Base-by-base conservation (phyloP, 2,329 filamentous ascomycete genomes). In the Ceratocystis huliohia region DNA sequence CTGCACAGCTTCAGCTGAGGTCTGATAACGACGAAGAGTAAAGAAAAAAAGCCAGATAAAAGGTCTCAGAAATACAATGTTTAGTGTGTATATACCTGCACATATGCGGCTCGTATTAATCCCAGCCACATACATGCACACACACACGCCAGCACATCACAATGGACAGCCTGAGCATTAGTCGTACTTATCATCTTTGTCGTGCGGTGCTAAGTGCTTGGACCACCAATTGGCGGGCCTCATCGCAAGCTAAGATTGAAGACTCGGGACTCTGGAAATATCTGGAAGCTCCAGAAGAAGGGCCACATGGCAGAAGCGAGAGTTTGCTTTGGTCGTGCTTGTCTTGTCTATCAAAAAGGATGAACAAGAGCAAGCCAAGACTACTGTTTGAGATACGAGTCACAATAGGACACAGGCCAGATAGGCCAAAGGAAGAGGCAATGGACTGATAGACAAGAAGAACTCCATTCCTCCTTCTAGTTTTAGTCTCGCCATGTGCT, bases 1-100 rank as follows among this genome's bases (percentile, higher is more conserved):
- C 53, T 30, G 22, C 53, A 57, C 53, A 57, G 53, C 53, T 57
- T 57, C 53, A 57, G 53, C 53, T 57, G 3, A 17, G 53, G 53
- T 57, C 53, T 57, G 53, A 57, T 57, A 30, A 57, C 22, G 17
- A 50, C 3, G 46, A 50, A 57, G 5, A 57, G 25, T 7, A 5
- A 8, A 30, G 10, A 57, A 30, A 33, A 28, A 57, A 30, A 2
- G 28, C 3, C 10, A 57, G 15, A 30, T 17, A 30, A 57, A 57
- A 57, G 22, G 20, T 57, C 25, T 30, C 13, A 57, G 22, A 30
- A 57, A 57, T 57, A 57, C 10, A 57, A 33, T 57, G 25, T 28
- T 57, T 57, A 30, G 53, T 50, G n/a, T 50, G 46, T 20, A 50
- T 20, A 22, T 30, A 17, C 53, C 6, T 30, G 22, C 8, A 57